Base-by-base conservation (phyloP, 257 asterid species). In the Salvia hispanica region DNA sequence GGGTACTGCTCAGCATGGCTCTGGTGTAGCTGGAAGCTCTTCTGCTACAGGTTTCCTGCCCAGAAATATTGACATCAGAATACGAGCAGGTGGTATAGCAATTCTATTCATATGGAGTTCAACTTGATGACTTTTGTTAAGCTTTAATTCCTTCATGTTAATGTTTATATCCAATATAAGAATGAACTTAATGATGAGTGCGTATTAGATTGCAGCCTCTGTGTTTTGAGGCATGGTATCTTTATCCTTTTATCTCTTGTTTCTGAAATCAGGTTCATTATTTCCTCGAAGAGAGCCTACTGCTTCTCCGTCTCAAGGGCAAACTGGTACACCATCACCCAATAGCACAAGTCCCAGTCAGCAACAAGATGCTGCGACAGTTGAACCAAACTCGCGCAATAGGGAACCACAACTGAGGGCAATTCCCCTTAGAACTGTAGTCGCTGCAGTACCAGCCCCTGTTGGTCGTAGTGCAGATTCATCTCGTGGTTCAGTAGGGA, bases 51-150 rank as follows among this genome's bases (percentile, higher is more conserved):
- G 92, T 39, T 86, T 74, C 72, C 70, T 77, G 63, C 98, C 98
- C 48, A 85, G 99, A 79, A 93, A 88, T 76, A 90, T 90, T 69
- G 99, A 93, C 79, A 88, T 93, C 84, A 86, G 99, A 84, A 88
- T 93, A 79, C 83, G 96, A 75, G 80, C 97, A 88, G 99, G 98
- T 92, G 68, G 66, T 57, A 9, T 72, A 42, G 60, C 48, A 33
- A 21, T 62, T 68, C 53, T 6, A 48, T 34, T 65, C 31, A 39
- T 6, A 54, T 9, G 69, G 37, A 50, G n/a, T 25, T 44, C 60
- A 4, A 34, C 43, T 36, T 53, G 58, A 51, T 42, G 33, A 36
- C 6, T 13, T 51, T 14, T n/a, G 42, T 43, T 52, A 52, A 64
- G 60, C 60, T 55, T 57, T 46, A 57, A 15, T 39, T 69, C 58